These are phyloP conservation scores for Lentinula lateritia DNA, from an alignment of 768 basidiomycete species.

Conservation along the genomic window DNA sequence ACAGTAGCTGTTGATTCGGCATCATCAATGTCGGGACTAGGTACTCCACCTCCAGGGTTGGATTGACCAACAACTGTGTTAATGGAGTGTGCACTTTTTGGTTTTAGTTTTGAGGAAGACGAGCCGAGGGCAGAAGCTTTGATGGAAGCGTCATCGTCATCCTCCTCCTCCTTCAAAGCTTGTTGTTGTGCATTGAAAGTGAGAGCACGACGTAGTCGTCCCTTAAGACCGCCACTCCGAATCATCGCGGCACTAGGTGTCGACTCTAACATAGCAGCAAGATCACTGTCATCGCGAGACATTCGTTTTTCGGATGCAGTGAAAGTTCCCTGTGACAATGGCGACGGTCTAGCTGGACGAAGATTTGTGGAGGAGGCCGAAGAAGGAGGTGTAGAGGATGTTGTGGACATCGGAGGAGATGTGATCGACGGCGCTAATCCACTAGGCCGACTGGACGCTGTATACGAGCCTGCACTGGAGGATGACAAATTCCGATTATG, in stretches of 20 bases:
- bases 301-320: constrained; percentile 67
- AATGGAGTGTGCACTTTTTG: constrained; percentile 24
- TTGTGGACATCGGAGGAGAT: constrained; percentile 26
- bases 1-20: constrained; percentile 37
- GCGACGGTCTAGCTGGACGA: constrained; percentile 53
- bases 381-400: constrained; percentile 25
- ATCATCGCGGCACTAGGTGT: constrained; percentile 26
- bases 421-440: constrained; percentile 26
- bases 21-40: constrained; percentile 31
- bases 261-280: constrained; percentile 47
- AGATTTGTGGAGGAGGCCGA: constrained; percentile 23
- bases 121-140: constrained; percentile 31
- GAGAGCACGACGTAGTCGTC: constrained; percentile 67
- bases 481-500: constrained; percentile 40
- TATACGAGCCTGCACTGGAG: constrained; percentile 37
- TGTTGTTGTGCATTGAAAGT: constrained; percentile 51
- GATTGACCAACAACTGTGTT: constrained; percentile 21
- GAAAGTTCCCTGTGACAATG: constrained; percentile 61
- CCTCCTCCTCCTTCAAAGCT: constrained; percentile 55
- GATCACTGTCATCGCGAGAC: constrained; percentile 73
- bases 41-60: constrained; percentile 16
- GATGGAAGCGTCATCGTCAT: constrained; percentile 27
- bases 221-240: constrained; percentile 70
- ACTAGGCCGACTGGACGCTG: constrained; percentile 26
- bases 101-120: constrained; percentile 23